These are phyloP conservation scores for Arabidopsis lyrata DNA, from an alignment of 441 rosid species.

Conservation along the genomic window DNA sequence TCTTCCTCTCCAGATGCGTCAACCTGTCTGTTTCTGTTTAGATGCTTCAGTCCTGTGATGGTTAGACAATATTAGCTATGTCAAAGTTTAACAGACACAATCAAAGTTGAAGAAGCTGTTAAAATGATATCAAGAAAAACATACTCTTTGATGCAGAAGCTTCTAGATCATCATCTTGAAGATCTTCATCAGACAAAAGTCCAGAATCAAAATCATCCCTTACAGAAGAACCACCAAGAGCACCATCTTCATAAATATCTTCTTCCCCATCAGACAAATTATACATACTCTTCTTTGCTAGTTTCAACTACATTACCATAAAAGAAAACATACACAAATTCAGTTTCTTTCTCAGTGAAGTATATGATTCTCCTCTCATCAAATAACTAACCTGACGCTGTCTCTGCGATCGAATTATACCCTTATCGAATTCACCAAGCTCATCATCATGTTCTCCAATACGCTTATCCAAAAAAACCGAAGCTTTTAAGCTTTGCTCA, in stretches of 20 bases:
- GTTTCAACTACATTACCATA: constrained; percentile 53
- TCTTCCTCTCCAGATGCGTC: constrained; percentile 57
- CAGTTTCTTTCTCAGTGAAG: background rate
- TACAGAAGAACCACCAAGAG: constrained; percentile 53
- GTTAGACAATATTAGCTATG: constrained; percentile 6
- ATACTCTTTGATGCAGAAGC: constrained; percentile 54
- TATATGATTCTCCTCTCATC: background rate
- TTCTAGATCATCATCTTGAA: constrained; percentile 50
- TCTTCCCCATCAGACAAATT: constrained; percentile 93
- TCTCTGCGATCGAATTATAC: constrained; percentile 83
- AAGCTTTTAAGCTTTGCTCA: constrained; percentile 72
- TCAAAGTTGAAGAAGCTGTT: background rate
- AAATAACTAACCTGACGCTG: constrained; percentile 65
- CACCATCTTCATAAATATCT: constrained; percentile 57
- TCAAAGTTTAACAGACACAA: background rate
- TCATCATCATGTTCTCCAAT: constrained; percentile 79
- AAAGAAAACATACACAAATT: background rate
- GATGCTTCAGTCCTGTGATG: constrained; percentile 57
- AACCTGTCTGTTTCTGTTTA: constrained; percentile 40
- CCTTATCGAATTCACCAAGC: constrained; percentile 84
- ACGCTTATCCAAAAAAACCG: constrained; percentile 76
- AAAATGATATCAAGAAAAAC: constrained; percentile 9
- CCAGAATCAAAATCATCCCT: constrained; percentile 84
- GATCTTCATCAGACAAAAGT: constrained; percentile 64
- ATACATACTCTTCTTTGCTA: constrained; percentile 70